phyloP scores from a whole-genome alignment of 495 filamentous ascomycete genomes.

The Evernia prunastri region DNA sequence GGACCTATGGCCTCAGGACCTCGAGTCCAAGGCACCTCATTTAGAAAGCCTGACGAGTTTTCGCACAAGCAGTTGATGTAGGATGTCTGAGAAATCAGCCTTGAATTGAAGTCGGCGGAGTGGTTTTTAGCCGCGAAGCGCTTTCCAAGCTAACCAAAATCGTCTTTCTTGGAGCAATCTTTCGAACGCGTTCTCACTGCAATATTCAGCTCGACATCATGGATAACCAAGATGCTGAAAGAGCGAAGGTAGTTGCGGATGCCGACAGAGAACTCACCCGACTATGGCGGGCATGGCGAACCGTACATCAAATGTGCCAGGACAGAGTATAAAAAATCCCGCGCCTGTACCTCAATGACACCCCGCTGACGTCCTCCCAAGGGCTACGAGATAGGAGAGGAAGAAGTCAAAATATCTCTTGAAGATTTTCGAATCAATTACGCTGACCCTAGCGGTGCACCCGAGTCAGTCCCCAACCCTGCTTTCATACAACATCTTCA shows the following conservation, averaged over 20 bases:
- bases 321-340: conserved; percentile 54
- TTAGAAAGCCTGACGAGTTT: no score
- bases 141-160: neutral
- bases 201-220: conserved; percentile 12
- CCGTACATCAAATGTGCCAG: conserved; percentile 78
- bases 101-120: neutral
- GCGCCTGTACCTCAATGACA: conserved; percentile 23
- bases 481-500: conserved; percentile 9
- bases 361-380: conserved; percentile 32
- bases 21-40: neutral
- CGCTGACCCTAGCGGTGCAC: conserved; percentile 58
- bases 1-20: neutral
- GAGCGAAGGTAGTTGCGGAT: conserved; percentile 42
- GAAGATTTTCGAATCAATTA: conserved; percentile 65
- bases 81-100: no score
- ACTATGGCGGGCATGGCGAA: conserved; percentile 83
- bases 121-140: neutral
- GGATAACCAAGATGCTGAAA: conserved; percentile 49
- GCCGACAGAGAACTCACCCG: conserved; percentile 61
- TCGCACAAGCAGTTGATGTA: no score
- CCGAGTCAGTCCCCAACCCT: conserved; percentile 50
- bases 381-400: conserved; percentile 89
- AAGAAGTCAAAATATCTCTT: conserved; percentile 77
- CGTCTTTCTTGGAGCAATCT: conserved; percentile 1
- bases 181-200: neutral